phyloP scores from a whole-genome alignment of 106 monocot species.

The Vanilla planifolia region DNA sequence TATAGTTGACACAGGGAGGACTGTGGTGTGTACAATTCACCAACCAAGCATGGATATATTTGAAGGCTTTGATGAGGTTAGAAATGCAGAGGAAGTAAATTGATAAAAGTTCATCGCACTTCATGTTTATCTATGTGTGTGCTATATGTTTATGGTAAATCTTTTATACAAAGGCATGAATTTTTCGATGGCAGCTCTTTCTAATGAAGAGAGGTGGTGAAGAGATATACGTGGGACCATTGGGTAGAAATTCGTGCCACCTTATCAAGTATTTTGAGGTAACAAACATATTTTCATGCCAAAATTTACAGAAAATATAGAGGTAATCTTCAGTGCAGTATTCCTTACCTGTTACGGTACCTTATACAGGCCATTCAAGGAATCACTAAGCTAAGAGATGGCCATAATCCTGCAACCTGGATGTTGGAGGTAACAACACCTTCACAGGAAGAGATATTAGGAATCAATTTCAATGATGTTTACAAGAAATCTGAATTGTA shows the following conservation, averaged over 20 bases:
- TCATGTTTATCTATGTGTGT: too few relatives aligned
- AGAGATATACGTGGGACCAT: slow-evolving; percentile 17
- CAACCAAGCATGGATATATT: slow-evolving; percentile 90
- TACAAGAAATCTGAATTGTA: slow-evolving; percentile 12
- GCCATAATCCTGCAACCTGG: slow-evolving; percentile 10
- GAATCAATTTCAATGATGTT: not conserved
- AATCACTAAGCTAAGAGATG: slow-evolving; percentile 8
- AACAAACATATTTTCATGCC: too few relatives aligned
- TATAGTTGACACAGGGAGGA: slow-evolving; percentile 73
- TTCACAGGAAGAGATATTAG: slow-evolving; percentile 7
- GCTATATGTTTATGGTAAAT: too few relatives aligned
- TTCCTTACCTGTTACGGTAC: not conserved
- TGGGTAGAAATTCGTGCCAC: slow-evolving; percentile 7
- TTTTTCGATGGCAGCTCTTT: not conserved
- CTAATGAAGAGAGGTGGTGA: slow-evolving; percentile 17
- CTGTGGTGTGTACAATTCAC: slow-evolving; percentile 82
- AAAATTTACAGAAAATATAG: not conserved
- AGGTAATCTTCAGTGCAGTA: not conserved
- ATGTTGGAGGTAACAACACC: slow-evolving; percentile 8
- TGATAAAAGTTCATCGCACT: not conserved
- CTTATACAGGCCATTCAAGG: not conserved
- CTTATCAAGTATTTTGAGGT: slow-evolving; percentile 18
- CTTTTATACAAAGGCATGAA: not conserved
- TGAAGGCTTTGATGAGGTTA: slow-evolving; percentile 84
- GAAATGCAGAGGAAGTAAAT: not conserved